Evolutionary conservation across 1,284 basidiomycete species (phyloP).

Genomic region (Cutaneotrichosporon sp.): DNA sequence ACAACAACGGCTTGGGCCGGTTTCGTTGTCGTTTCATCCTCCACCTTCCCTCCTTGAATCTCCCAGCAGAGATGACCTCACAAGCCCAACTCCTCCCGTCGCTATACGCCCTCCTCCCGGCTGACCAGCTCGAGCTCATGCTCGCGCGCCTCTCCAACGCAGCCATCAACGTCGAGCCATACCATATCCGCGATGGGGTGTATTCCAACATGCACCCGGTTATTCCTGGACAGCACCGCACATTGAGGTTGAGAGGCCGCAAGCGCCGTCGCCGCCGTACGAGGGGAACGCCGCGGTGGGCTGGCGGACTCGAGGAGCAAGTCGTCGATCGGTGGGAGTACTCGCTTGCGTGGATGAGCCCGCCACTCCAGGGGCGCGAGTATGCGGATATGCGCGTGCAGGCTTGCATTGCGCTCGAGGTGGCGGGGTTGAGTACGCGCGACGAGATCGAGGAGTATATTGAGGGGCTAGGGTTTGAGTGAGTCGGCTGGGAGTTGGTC

Average conservation of each 20-base stretch:
- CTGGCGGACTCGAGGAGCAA: neutral
- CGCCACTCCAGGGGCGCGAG: conserved; percentile 37
- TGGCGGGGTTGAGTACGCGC: conserved; percentile 26
- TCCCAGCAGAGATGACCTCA: conserved; percentile 15
- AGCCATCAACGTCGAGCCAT: conserved; percentile 34
- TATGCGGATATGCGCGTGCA: conserved; percentile 41
- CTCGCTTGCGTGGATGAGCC: conserved; percentile 36
- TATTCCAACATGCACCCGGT: conserved; percentile 38
- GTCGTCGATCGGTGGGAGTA: conserved; percentile 24
- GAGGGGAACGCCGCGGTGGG: neutral
- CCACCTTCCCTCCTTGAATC: neutral
- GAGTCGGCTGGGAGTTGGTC: conserved; percentile 18
- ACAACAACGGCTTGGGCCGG: conserved; percentile 1
- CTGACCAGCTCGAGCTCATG: conserved; percentile 27
- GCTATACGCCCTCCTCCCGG: conserved; percentile 40
- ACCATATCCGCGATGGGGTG: conserved; percentile 34
- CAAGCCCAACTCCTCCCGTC: conserved; percentile 37
- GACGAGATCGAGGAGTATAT: conserved; percentile 43
- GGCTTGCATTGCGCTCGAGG: conserved; percentile 37
- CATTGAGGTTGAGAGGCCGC: conserved; percentile 26
- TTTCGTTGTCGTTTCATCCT: neutral
- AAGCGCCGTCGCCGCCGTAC: conserved; percentile 7
- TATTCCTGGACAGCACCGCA: conserved; percentile 34
- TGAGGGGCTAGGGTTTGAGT: conserved; percentile 40
- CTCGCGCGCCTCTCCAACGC: conserved; percentile 38